A percentile compares a stretch with the other conserved stretches of the same genome.
Conservation (phyloP, 306 rosid genomes). For the Dryas alaskensis region DNA sequence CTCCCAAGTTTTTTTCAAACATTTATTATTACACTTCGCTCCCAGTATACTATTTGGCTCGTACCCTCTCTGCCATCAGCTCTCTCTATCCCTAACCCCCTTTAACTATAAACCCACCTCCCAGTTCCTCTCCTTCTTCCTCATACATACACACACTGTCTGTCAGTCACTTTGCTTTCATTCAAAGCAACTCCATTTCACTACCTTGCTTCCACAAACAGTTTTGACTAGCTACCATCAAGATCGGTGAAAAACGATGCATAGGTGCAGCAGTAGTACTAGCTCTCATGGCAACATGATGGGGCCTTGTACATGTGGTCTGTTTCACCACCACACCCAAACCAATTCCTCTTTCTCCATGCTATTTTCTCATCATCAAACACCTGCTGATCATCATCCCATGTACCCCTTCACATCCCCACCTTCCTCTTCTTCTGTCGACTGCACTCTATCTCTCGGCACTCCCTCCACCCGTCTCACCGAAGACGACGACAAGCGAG, state of each 20-base stretch:
- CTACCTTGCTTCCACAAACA: too few species aligned
- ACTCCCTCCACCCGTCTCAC: constrained; percentile 79
- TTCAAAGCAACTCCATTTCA: neutral
- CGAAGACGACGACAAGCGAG: constrained; percentile 23
- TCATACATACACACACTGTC: neutral
- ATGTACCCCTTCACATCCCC: constrained; percentile 40
- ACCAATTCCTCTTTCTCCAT: constrained; percentile 58
- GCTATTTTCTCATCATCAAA: neutral
- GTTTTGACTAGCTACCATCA: too few species aligned
- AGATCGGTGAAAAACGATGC: constrained; percentile 36
- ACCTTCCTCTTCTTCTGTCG: constrained; percentile 65
- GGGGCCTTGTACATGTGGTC: constrained; percentile 65
- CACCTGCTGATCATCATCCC: constrained; percentile 13
- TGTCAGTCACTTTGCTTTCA: neutral
- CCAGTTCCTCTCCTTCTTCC: neutral
- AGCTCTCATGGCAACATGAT: constrained; percentile 55
- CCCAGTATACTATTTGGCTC: constrained; percentile 19
- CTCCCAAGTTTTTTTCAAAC: constrained; percentile 37
- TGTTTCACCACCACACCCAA: constrained; percentile 44
- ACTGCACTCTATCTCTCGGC: constrained; percentile 89
- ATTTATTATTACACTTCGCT: constrained; percentile 34
- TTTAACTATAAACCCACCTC: too few species aligned
- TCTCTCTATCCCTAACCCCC: too few species aligned
- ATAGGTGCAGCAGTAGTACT: constrained; percentile 46
- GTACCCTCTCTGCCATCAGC: too few species aligned